Evolutionary conservation across 257 asterid genomes (phyloP).

Genomic region (Solanum pennellii): DNA sequence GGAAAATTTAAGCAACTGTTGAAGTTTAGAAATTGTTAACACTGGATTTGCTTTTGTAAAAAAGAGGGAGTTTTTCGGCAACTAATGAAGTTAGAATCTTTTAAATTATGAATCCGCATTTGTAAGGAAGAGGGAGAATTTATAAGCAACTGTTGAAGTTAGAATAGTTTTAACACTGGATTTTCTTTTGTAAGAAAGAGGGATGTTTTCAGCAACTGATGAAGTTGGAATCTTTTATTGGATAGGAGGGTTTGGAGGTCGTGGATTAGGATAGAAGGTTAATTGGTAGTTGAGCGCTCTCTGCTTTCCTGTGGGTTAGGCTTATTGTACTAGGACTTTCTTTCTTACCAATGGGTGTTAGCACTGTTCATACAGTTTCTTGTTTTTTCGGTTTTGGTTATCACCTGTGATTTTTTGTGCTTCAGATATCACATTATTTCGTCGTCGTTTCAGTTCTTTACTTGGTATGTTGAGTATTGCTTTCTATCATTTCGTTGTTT

Average conservation of each 20-base stretch:
- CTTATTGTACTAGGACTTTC: background rate
- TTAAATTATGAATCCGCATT: background rate
- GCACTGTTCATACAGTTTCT: background rate
- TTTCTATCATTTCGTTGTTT: background rate
- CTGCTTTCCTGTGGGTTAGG: background rate
- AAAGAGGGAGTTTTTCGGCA: background rate
- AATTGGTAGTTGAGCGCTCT: background rate
- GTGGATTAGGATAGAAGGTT: background rate
- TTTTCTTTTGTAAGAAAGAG: background rate
- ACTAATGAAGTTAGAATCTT: background rate
- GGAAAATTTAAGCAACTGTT: background rate
- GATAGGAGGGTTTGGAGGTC: background rate
- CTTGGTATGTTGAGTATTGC: background rate
- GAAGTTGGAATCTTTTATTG: background rate
- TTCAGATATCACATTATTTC: background rate
- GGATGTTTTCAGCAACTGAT: background rate
- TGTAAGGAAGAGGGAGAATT: background rate
- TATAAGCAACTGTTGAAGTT: background rate
- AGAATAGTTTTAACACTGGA: background rate
- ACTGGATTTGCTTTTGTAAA: background rate
- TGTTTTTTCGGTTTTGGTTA: background rate
- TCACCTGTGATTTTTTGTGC: background rate
- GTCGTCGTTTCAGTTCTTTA: background rate
- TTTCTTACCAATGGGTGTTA: background rate
- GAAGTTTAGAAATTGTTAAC: background rate